phyloP scores from a whole-genome alignment of 352 stramenopile genomes.

The Globisporangium orthogonon region DNA sequence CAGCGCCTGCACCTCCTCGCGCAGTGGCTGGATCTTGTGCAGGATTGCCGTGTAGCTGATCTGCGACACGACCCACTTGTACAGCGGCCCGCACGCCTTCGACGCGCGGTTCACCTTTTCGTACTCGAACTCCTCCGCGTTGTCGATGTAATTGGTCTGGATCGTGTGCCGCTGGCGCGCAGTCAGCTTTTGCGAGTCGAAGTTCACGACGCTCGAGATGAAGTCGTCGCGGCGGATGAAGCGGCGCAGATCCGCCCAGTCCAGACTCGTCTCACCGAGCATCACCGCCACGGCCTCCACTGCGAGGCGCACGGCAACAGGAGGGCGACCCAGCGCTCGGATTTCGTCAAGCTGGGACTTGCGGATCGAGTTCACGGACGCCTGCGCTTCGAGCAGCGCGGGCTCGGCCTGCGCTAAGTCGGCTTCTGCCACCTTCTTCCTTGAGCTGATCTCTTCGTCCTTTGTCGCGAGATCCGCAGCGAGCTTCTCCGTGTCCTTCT shows the following conservation, averaged over 20 bases:
- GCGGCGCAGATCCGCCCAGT: slow-evolving; percentile 97
- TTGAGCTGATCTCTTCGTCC: slow-evolving; percentile 93
- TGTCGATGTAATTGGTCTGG: slow-evolving; percentile 94
- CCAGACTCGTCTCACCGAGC: slow-evolving; percentile 94
- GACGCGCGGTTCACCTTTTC: slow-evolving; percentile 91
- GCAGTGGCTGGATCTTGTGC: slow-evolving; percentile 97
- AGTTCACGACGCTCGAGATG: slow-evolving; percentile 99
- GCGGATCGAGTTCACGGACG: slow-evolving; percentile 97
- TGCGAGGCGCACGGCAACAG: slow-evolving; percentile 94
- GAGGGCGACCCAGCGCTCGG: slow-evolving; percentile 92
- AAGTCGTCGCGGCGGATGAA: slow-evolving; percentile 98
- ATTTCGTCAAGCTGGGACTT: slow-evolving; percentile 99
- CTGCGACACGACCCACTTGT: slow-evolving; percentile 98
- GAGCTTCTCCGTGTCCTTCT: slow-evolving; percentile 95
- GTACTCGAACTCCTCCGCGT: slow-evolving; percentile 86
- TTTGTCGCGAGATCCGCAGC: slow-evolving; percentile 92
- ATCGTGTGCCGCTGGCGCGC: slow-evolving; percentile 93
- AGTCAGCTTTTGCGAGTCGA: slow-evolving; percentile 97
- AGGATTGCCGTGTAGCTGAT: slow-evolving; percentile 98
- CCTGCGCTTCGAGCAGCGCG: slow-evolving; percentile 94
- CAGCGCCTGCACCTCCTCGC: slow-evolving; percentile 97
- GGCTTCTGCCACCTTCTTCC: slow-evolving; percentile 93
- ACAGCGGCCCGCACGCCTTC: slow-evolving; percentile 98
- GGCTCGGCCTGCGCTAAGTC: slow-evolving; percentile 98
- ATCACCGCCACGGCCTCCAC: slow-evolving; percentile 97